A percentile compares a stretch with the other conserved stretches of the same genome.
phyloP scores from a whole-genome alignment of 1,139 yeast genomes.

The Arxiozyma slooffiae region DNA sequence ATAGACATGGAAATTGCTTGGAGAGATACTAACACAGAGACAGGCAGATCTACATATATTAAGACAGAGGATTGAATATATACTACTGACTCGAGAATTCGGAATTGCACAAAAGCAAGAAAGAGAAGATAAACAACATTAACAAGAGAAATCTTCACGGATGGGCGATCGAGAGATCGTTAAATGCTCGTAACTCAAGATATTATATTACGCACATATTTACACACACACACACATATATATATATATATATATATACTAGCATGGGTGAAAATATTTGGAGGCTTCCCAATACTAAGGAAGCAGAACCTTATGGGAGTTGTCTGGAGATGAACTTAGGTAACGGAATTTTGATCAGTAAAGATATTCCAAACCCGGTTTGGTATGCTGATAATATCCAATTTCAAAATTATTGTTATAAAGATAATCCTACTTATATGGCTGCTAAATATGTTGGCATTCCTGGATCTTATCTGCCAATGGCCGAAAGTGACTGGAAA shows the following conservation, averaged over 20 bases:
- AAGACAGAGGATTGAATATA: too few relatives aligned
- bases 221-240: neutral
- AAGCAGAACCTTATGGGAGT: slow-evolving; percentile 12
- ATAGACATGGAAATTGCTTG: neutral
- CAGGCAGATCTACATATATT: too few relatives aligned
- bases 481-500: slow-evolving; percentile 26
- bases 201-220: too few relatives aligned
- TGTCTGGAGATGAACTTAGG: slow-evolving; percentile 18
- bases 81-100: neutral
- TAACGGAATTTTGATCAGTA: slow-evolving; percentile 20
- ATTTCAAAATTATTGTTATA: slow-evolving; percentile 22
- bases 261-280: slow-evolving; percentile 11
- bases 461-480: slow-evolving; percentile 16
- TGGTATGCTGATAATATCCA: slow-evolving; percentile 14
- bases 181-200: neutral
- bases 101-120: neutral
- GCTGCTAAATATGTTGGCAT: slow-evolving; percentile 23
- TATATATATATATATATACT: neutral
- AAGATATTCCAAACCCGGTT: slow-evolving; percentile 7
- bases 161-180: neutral
- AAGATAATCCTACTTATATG: slow-evolving; percentile 28
- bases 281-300: slow-evolving; percentile 4
- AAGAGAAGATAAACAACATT: neutral
- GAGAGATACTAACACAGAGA: neutral
- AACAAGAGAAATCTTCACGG: neutral